Evolutionary conservation across 371 early-diverging fungal genomes (phyloP), one percentile per base, ranked within the genome.

Genomic region (Fennellomyces sp.): DNA sequence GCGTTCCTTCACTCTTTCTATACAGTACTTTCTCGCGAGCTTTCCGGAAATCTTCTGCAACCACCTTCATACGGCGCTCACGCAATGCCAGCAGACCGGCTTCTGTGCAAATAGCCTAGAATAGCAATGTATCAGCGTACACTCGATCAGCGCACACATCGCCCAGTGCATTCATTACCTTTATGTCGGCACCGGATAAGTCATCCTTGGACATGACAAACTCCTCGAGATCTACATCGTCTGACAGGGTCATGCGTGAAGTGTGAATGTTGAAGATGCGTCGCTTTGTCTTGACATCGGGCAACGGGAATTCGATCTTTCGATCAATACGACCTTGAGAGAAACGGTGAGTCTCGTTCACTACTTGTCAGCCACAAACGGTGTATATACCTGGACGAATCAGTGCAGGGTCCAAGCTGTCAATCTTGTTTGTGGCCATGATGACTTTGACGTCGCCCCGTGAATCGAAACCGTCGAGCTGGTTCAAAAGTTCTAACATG

Each of bases 371-470:
- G 1, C 13, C 26, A 35, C 26, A 27, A 35, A 52, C 7, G 15
- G 19, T 38, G 3, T 38, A 6, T 38, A 25, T 64, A 69, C 96
- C 99, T 13, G 99, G 99, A 64, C 99, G 94, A 72, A 99, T 99
- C 72, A 99, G 84, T 1, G 99, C 99, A 12, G 99, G 99, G 77
- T 99, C 99, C 50, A 99, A 83, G 17, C 93, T 89, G 56, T 99
- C 99, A 64, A 99, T 99, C 71, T 96, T 92, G 82, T 99, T 99
- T 15, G 99, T 99, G 6, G 99, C 99, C 99, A 99, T 99, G 60
- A 99, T 98, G 3, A 99, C 97, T 80, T 99, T 99, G 62, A 99
- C 98, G 76, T 99, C 99, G 41, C 97, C 96, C 60, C 97, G 86
- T n/a, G 97, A 95, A 70, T 99, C 99, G 82, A 99, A 99, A 35